A percentile compares a stretch with the other conserved stretches of the same genome.
Evolutionary conservation across 176 grass and related monocot species (phyloP).

Genomic region (Oryza officinalis): DNA sequence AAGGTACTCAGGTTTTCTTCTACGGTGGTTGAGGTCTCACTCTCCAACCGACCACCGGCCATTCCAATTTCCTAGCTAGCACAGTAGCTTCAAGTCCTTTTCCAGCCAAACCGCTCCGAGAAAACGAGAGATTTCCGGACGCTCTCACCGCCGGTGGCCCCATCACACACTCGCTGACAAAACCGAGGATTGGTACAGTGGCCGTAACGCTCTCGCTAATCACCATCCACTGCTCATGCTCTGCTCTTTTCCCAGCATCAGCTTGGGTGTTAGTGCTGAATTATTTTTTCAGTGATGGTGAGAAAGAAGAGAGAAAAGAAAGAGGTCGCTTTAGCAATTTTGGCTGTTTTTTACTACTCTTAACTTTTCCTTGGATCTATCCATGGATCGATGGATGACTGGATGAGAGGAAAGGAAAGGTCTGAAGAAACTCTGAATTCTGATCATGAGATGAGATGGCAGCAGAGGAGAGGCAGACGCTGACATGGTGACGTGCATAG

Average conservation of each 20-base stretch:
- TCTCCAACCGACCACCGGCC: conserved; percentile 17
- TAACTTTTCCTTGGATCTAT: neutral
- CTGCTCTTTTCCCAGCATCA: neutral
- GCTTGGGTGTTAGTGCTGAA: neutral
- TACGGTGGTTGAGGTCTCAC: conserved; percentile 8
- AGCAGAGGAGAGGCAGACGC: neutral
- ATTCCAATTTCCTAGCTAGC: neutral
- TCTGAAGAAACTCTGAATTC: neutral
- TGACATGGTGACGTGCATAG: neutral
- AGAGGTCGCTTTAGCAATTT: neutral
- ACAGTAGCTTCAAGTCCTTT: neutral
- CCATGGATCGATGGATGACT: neutral
- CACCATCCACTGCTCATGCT: no score
- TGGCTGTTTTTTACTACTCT: neutral
- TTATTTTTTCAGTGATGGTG: neutral
- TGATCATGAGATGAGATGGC: neutral
- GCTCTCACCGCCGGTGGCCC: no score
- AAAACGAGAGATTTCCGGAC: neutral
- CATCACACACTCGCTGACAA: neutral
- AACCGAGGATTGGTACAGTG: neutral
- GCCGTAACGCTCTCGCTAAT: no score
- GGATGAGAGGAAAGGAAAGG: neutral
- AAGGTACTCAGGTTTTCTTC: neutral
- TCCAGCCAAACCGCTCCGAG: neutral
- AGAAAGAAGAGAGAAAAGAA: neutral